Evolutionary conservation across 192 early-diverging fungal species (phyloP).

Genomic region (Rhizoclosmatium sp.): DNA sequence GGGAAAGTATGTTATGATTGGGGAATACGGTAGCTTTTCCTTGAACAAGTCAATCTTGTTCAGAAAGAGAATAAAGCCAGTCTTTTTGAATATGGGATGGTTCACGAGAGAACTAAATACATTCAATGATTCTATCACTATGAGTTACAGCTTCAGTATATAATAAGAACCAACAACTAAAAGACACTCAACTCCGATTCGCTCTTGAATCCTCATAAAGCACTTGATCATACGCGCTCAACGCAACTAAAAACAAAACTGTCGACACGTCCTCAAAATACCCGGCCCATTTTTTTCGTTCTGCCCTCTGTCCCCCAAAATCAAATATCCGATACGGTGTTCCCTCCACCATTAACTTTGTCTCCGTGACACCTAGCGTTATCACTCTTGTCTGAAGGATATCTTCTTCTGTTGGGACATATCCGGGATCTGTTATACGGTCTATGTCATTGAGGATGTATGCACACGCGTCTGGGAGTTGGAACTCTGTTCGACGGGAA

Average conservation of each 20-base stretch:
- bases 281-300: slow-evolving; percentile 17
- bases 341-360: not conserved
- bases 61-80: slow-evolving; percentile 43
- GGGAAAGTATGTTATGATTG: slow-evolving; percentile 5
- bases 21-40: slow-evolving; percentile 20
- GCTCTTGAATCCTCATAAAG: slow-evolving; percentile 3
- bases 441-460: not conserved
- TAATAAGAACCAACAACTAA: not conserved
- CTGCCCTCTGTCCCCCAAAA: not conserved
- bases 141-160: not conserved
- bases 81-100: not conserved
- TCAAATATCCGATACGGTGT: not conserved
- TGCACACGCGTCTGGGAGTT: not conserved
- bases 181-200: not conserved
- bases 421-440: not conserved
- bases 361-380: not conserved
- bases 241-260: not conserved
- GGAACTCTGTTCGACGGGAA: slow-evolving; percentile 38
- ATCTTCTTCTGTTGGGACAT: slow-evolving; percentile 15
- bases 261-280: slow-evolving; percentile 5
- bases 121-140: not conserved
- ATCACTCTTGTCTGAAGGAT: slow-evolving; percentile 2
- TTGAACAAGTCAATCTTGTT: slow-evolving; percentile 52
- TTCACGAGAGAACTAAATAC: slow-evolving; percentile 6
- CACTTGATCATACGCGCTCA: not conserved